A percentile compares a stretch with the other conserved stretches of the same genome.
These are phyloP conservation scores for Hanseniaspora uvarum DNA, from an alignment of 1,139 yeast species.

Conservation along the genomic window DNA sequence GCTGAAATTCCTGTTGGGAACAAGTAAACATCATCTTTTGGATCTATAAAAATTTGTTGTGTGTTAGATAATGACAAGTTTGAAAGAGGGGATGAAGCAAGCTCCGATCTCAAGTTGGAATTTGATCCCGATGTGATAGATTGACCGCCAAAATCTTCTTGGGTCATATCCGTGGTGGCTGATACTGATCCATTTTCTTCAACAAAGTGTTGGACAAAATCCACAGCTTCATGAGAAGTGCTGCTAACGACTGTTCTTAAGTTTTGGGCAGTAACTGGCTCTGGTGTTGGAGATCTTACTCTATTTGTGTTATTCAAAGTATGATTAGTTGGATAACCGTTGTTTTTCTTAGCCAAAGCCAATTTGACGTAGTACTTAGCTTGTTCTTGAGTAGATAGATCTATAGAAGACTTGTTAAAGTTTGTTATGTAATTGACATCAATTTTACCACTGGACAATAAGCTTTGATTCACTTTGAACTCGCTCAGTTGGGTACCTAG, in stretches of 20 bases:
- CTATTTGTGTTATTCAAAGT: constrained; percentile 21
- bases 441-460: neutral
- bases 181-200: constrained; percentile 15
- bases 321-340: constrained; percentile 2
- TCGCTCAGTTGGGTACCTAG: constrained; percentile 4
- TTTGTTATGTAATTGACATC: constrained; percentile 9
- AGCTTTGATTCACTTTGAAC: constrained; percentile 2
- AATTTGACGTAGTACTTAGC: constrained; percentile 1
- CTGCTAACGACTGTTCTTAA: neutral
- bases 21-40: constrained; percentile 55
- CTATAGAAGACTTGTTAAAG: neutral
- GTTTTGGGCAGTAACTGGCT: neutral
- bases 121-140: neutral
- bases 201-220: constrained; percentile 15
- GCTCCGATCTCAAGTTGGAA: neutral
- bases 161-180: constrained; percentile 4
- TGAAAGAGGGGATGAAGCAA: constrained; percentile 1
- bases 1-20: constrained; percentile 92
- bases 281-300: constrained; percentile 15
- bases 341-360: neutral
- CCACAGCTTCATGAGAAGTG: neutral
- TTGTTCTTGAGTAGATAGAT: constrained; percentile 1
- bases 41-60: constrained; percentile 24
- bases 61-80: neutral
- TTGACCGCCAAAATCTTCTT: neutral